Percentiles rank a stretch among this genome's conserved stretches.
These are phyloP conservation scores for Glycine latifolia DNA, from an alignment of 306 rosid species.

Conservation along the genomic window DNA sequence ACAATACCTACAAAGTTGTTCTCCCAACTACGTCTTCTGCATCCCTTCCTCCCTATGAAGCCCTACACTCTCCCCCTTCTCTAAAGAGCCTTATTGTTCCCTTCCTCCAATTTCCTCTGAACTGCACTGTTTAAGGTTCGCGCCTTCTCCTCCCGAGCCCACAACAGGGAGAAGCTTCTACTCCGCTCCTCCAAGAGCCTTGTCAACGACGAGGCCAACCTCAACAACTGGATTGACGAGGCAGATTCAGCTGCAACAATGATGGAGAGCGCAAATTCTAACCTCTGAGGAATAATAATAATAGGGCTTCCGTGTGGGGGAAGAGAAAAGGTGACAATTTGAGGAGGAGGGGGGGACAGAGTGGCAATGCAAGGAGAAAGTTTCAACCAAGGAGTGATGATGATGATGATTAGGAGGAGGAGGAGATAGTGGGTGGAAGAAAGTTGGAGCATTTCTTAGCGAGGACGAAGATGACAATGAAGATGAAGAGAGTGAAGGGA, in stretches of 20 bases:
- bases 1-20: slow-evolving; percentile 62
- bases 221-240: slow-evolving; percentile 81
- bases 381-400: slow-evolving; percentile 46
- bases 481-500: slow-evolving; percentile 40
- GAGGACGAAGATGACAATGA: slow-evolving; percentile 66
- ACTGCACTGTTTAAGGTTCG: slow-evolving; percentile 46
- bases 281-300: slow-evolving; percentile 21
- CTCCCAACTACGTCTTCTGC: slow-evolving; percentile 69
- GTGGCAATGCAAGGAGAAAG: slow-evolving; percentile 36
- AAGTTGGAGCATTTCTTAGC: slow-evolving; percentile 51
- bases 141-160: slow-evolving; percentile 45
- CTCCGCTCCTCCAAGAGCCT: slow-evolving; percentile 64
- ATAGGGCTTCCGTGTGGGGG: slow-evolving; percentile 48
- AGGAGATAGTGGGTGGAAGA: slow-evolving; percentile 20
- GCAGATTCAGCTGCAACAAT: neutral
- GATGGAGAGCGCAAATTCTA: neutral
- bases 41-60: slow-evolving; percentile 54
- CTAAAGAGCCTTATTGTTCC: slow-evolving; percentile 65
- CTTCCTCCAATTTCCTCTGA: slow-evolving; percentile 58
- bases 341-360: slow-evolving; percentile 47
- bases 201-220: slow-evolving; percentile 82
- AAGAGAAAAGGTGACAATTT: slow-evolving; percentile 57
- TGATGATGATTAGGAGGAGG: slow-evolving; percentile 44
- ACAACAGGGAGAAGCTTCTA: neutral
- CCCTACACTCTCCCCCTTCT: slow-evolving; percentile 53